Evolutionary conservation across 345 rosid species (phyloP).

Genomic region (Viola odorata): DNA sequence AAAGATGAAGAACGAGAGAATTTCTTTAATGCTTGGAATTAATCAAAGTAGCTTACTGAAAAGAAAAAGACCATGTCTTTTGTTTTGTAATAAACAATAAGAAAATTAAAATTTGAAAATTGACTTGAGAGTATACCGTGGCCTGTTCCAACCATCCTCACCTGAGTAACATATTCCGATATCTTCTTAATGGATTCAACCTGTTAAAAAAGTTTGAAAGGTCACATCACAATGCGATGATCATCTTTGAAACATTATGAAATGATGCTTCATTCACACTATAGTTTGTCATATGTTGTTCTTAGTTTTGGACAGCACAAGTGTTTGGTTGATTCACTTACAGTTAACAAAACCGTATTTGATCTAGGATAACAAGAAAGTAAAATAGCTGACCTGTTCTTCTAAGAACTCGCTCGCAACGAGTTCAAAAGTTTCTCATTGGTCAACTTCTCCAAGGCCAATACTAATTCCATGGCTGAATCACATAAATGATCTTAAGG

Average conservation of each 20-base stretch:
- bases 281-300: background rate
- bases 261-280: background rate
- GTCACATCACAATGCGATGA: background rate
- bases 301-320: background rate
- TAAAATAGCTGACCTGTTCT: constrained; percentile 21
- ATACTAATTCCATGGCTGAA: constrained; percentile 30
- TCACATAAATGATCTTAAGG: no score
- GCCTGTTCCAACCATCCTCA: constrained; percentile 27
- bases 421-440: constrained; percentile 26
- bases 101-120: background rate
- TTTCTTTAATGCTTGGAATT: background rate
- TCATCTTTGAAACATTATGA: no score
- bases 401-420: constrained; percentile 20
- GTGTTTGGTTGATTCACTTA: background rate
- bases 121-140: constrained; percentile 6
- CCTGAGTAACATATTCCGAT: constrained; percentile 30
- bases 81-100: background rate
- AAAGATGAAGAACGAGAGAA: no score
- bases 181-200: constrained; percentile 28
- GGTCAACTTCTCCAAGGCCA: constrained; percentile 25
- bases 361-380: background rate
- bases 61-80: background rate
- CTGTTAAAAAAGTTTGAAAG: background rate
- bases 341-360: no score
- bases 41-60: background rate